Evolutionary conservation across 139 green algal species (phyloP), one percentile per base, ranked within the genome.

Genomic region (Chlamydomonas schloesseri): DNA sequence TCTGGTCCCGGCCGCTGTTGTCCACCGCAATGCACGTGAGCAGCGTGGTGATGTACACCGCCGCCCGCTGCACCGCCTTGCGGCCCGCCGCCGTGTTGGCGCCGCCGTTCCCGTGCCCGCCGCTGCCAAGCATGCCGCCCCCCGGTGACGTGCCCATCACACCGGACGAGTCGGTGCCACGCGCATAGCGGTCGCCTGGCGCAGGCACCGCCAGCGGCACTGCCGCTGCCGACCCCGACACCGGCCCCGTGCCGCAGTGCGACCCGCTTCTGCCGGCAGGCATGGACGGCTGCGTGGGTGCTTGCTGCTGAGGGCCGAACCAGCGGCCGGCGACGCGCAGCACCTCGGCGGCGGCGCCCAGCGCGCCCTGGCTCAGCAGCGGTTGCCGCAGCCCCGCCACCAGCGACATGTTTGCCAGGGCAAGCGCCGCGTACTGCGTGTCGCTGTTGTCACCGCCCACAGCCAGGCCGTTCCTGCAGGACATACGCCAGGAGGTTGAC

Each of bases 381-480:
- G 31, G 80, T 31, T 71, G 47, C 47, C 62, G 57, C 50, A 13
- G n/a, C 11, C 20, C 20, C 6, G 31, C 3, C 67, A 71, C 77
- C 31, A 70, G 33, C 3, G 68, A 50, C 20, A 78, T 20, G 68
- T 70, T 78, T n/a, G 68, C 15, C 28, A 86, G 80, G 2, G 80
- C 80, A 21, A 78, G 67, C 0, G 46, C 50, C 26, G n/a, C 46
- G 80, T 86, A 86, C 46, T 77, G 80, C 68, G 68, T 62, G 50
- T 86, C 80, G 21, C 31, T 33, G 68, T 78, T 86, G 67, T 86
- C 80, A 33, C 67, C 42, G 65, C 80, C 67, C 23, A 23, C 50
- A 3, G 20, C 36, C 4, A 83, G 26, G 24, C 75, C 75, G 11
- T 36, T 42, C 4, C 75, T 83, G 75, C 6, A 72, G 64, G 29